phyloP scores from a whole-genome alignment of 805 yeast genomes.

The Teunomyces pallodes region DNA sequence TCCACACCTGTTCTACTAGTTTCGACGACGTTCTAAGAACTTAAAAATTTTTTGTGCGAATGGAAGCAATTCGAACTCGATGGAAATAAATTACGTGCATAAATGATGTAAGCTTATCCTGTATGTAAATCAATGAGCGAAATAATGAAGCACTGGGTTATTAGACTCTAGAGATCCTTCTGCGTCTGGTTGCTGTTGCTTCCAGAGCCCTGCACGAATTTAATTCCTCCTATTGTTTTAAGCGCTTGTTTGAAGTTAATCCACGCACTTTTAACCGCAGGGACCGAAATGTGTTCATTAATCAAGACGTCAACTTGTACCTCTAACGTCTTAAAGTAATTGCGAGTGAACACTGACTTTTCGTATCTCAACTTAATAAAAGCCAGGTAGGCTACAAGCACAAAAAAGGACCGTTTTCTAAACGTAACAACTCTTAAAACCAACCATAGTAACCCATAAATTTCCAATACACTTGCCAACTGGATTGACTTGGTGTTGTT shows the following conservation, averaged over 20 bases:
- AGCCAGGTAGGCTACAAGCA: slow-evolving; percentile 50
- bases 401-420: slow-evolving; percentile 60
- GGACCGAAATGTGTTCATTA: slow-evolving; percentile 23
- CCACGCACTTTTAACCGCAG: slow-evolving; percentile 39
- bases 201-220: slow-evolving; percentile 29
- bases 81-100: slow-evolving; percentile 4
- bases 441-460: slow-evolving; percentile 45
- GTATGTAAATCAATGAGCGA: neutral
- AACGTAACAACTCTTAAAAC: slow-evolving; percentile 55
- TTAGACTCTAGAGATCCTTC: no score
- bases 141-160: no score
- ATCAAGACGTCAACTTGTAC: slow-evolving; percentile 41
- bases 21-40: slow-evolving; percentile 12
- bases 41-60: slow-evolving; percentile 4
- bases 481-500: slow-evolving; percentile 39
- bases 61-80: slow-evolving; percentile 5
- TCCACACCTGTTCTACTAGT: slow-evolving; percentile 6
- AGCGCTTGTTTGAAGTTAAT: slow-evolving; percentile 29
- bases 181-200: slow-evolving; percentile 19
- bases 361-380: slow-evolving; percentile 80
- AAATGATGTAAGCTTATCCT: neutral
- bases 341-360: slow-evolving; percentile 68
- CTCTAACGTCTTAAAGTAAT: slow-evolving; percentile 66
- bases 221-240: slow-evolving; percentile 25
- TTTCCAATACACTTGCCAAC: slow-evolving; percentile 39